These are phyloP conservation scores for Allantophomopsis cytisporea DNA, from an alignment of 2,329 filamentous ascomycete genomes.

Conservation along the genomic window DNA sequence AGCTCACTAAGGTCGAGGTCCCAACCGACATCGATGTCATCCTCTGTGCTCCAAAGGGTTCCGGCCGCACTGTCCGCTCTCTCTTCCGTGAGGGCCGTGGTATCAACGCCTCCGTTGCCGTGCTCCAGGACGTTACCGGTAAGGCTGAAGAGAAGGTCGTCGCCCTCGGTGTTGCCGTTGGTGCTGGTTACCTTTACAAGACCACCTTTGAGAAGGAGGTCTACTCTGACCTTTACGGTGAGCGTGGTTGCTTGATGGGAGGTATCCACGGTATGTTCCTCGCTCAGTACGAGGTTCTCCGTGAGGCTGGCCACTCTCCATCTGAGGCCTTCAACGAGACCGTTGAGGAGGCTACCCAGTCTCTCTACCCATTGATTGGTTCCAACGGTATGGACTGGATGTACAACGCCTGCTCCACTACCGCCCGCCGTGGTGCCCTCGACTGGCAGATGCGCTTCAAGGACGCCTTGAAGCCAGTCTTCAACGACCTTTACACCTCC, in stretches of 20 bases:
- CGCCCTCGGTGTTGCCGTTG: slow-evolving; percentile 92
- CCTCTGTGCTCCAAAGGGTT: slow-evolving; percentile 98
- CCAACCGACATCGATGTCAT: slow-evolving; percentile 96
- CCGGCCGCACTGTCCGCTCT: slow-evolving; percentile 93
- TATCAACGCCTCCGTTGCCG: slow-evolving; percentile 98
- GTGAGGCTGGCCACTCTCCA: slow-evolving; percentile 93
- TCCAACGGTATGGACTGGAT: slow-evolving; percentile 99
- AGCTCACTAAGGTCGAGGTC: slow-evolving; percentile 96
- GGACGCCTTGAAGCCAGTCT: slow-evolving; percentile 95
- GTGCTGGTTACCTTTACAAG: slow-evolving; percentile 98
- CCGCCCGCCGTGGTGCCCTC: slow-evolving; percentile 93
- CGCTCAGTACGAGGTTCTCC: slow-evolving; percentile 98
- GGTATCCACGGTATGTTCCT: slow-evolving; percentile 99
- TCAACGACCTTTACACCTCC: slow-evolving; percentile 91
- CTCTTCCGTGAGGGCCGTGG: slow-evolving; percentile 98
- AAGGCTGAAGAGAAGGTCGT: slow-evolving; percentile 97
- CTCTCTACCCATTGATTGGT: slow-evolving; percentile 93
- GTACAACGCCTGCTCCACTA: slow-evolving; percentile 99
- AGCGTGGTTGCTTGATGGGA: slow-evolving; percentile 99
- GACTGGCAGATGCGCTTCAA: slow-evolving; percentile 98
- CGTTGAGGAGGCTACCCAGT: slow-evolving; percentile 98
- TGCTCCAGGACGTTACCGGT: slow-evolving; percentile 96
- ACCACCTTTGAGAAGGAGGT: slow-evolving; percentile 99
- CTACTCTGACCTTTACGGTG: slow-evolving; percentile 98
- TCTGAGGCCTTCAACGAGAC: slow-evolving; percentile 99